Base-by-base conservation (phyloP, 768 basidiomycete species). In the Neoboletus subvelutipes region DNA sequence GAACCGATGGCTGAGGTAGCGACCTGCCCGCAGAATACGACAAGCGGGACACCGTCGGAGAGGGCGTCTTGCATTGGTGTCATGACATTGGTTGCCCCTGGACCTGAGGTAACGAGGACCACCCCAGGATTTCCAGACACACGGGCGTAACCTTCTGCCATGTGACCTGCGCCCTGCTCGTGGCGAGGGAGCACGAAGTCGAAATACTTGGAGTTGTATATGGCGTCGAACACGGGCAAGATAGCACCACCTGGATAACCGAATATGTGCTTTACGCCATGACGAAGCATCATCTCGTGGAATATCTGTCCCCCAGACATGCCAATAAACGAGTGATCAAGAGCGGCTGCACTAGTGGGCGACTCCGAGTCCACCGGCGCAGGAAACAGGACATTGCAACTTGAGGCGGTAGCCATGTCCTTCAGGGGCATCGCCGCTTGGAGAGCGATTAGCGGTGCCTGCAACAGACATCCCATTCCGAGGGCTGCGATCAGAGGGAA, bases 231-330 rank as follows among this genome's bases (percentile, higher is more conserved):
- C n/a, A 99, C 97, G 59, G 96, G 97, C 36, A 98, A 85, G 73
- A 98, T 98, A 41, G 96, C 97, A 56, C 96, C 96, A 43, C 95
- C 95, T 9, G 96, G 96, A 75, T 98, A 99, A 37, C 96, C 96
- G 67, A 99, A 98, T 45, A 99, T 83, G 67, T 98, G 92, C 74
- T 95, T 97, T 64, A 98, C 95, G 56, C 82, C 85, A 69, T 99
- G 97, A 45, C 96, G 83, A 59, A 95, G 86, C 92, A 99, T 96
- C 96, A 99, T 98, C 76, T 99, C 96, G 73, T 99, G 94, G 78
- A 99, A 97, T 70, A 99, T 98, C 74, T 98, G 84, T 28, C 96
- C 96, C 13, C 96, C 96, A 22, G 93, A 92, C 72, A 95, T 83
- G 48, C 96, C 97, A 54, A 98, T 81, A 68, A 99, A 98, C 9